Percentiles rank a stretch among this genome's conserved stretches.
These are phyloP conservation scores for Yarrowia sp. DNA, from an alignment of 805 yeast species.

Conservation along the genomic window DNA sequence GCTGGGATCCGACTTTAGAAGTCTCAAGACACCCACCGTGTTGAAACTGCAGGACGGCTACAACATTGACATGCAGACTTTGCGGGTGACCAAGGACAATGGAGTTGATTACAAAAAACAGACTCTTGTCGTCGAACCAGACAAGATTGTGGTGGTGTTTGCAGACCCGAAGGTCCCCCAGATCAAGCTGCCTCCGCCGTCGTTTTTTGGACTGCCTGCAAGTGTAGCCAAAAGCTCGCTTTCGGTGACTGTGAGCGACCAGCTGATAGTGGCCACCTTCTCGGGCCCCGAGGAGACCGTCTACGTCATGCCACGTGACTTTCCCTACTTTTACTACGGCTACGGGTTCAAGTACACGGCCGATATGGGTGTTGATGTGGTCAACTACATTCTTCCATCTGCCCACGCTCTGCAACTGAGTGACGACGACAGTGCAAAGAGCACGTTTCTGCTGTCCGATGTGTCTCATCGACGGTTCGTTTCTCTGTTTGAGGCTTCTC, in stretches of 20 bases:
- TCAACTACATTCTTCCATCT: neutral
- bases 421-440: neutral
- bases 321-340: neutral
- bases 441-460: neutral
- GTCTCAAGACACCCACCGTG: neutral
- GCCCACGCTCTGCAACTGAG: neutral
- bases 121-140: neutral
- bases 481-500: neutral
- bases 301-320: neutral
- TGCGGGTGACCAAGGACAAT: neutral
- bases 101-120: neutral
- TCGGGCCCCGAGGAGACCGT: neutral
- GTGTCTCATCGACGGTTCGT: neutral
- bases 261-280: neutral
- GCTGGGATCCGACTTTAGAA: neutral
- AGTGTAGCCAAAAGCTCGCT: neutral
- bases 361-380: neutral
- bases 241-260: neutral
- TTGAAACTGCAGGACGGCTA: neutral
- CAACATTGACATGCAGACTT: neutral
- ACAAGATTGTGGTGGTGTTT: neutral
- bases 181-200: neutral
- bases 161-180: neutral
- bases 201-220: neutral
- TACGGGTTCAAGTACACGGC: conserved; percentile 1